Conservation (phyloP, 371 early-diverging fungal genomes). For the Rhizopus microsporus region DNA sequence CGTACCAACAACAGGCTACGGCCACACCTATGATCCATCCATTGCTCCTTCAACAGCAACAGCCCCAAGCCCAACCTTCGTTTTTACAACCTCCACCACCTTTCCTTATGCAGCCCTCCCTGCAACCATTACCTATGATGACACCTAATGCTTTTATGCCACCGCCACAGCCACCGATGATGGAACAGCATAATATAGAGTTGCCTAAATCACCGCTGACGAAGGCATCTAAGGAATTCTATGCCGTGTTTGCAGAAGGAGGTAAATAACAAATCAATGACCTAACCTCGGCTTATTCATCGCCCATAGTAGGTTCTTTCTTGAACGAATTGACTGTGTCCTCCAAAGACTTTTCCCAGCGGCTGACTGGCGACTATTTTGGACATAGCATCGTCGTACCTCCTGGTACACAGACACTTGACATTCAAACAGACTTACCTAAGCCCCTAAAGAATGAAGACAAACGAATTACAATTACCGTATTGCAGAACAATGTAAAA, state of each 20-base stretch:
- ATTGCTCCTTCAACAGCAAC: constrained; percentile 3
- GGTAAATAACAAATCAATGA: constrained; percentile 5
- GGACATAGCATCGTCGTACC: constrained; percentile 38
- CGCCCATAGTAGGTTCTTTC: constrained; percentile 17
- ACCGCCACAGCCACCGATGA: background rate
- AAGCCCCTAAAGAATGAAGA: constrained; percentile 24
- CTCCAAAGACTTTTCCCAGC: constrained; percentile 7
- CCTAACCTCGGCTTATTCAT: background rate
- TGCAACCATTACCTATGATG: background rate
- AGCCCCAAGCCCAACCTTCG: constrained; percentile 4
- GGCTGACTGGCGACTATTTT: constrained; percentile 28
- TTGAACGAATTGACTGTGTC: constrained; percentile 12
- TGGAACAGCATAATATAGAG: background rate
- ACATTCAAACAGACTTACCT: constrained; percentile 26
- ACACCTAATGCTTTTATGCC: background rate
- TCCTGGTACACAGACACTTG: constrained; percentile 23
- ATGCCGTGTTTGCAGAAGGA: constrained; percentile 15
- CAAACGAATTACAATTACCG: constrained; percentile 26
- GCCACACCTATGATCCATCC: constrained; percentile 1
- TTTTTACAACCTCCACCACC: constrained; percentile 7
- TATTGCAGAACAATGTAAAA: constrained; percentile 37
- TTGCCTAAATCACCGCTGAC: constrained; percentile 2
- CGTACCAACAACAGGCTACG: background rate
- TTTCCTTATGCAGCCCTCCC: constrained; percentile 2
- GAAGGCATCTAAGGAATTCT: constrained; percentile 18